Evolutionary conservation across 148 eudicot genomes (phyloP).

Genomic region (Camellia lanceoleosa): DNA sequence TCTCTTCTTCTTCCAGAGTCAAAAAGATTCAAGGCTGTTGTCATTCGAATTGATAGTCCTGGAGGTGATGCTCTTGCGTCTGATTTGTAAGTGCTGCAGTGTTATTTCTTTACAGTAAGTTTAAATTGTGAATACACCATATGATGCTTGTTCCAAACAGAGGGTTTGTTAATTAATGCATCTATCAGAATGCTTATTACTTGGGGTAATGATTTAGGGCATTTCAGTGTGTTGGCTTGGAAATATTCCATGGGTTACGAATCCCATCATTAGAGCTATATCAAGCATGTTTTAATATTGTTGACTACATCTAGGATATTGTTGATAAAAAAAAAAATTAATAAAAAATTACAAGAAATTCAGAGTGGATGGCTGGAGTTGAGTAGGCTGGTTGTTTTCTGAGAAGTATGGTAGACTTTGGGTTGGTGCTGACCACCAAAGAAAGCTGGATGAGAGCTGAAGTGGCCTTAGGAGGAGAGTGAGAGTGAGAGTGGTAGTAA

Average conservation of each 20-base stretch:
- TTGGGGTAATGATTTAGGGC: background rate
- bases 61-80: conserved; percentile 99
- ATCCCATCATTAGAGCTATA: background rate
- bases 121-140: background rate
- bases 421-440: no score
- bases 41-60: conserved; percentile 88
- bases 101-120: background rate
- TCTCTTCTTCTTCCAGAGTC: conserved; percentile 49
- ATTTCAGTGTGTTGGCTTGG: background rate
- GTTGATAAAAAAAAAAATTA: no score
- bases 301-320: no score
- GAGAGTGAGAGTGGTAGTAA: no score
- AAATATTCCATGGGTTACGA: background rate
- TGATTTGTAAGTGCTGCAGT: conserved; percentile 69
- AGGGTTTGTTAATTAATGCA: background rate
- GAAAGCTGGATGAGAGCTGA: no score
- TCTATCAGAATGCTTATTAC: background rate
- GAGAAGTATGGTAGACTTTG: no score
- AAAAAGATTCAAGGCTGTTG: conserved; percentile 73
- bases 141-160: background rate
- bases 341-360: no score
- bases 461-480: no score
- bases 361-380: no score
- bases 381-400: no score
- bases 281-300: background rate